Base-by-base conservation (phyloP, 1,139 yeast genomes). In the Diutina rugosa region DNA sequence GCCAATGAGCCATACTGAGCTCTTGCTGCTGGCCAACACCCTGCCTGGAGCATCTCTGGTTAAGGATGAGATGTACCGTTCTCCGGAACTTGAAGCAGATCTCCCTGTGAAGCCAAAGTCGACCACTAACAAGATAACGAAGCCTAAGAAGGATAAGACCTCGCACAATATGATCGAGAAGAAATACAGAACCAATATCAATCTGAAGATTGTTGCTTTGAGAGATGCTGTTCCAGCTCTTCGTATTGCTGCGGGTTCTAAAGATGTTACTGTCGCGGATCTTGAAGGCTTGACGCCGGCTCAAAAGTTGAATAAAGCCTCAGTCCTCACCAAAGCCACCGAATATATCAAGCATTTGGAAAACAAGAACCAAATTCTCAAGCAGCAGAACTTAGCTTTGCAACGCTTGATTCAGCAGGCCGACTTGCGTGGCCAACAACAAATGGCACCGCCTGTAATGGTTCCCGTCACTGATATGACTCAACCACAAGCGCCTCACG, bases 231-330 rank as follows among this genome's bases (percentile, higher is more conserved):
- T 87, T 30, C 95, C 95, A 1, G 73, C 85, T 2, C 72, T 81
- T 56, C 70, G 84, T 58, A 78, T 80, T 38, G 74, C 73, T 57
- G 73, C 72, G 21, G 79, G 79, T 18, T 65, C 67, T 32, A 73
- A 70, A 56, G 74, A 74, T 57, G 67, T 73, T 32, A 66, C 72
- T 14, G 61, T 74, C 48, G 73, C 76, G 9, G 86, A 85, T 60
- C 72, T 90, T 60, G 97, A 90, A 63, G 97, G 97, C 1, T 76
- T 90, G 58, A 79, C 85, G n/a, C 97, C 97, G 0, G 96, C 97
- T 3, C 74, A 82, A 56, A 90, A 89, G 66, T 76, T 90, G 62
- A 90, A 90, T 71, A 91, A 91, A 69, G 97, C 97, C 7, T 85
- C 90, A 55, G 90, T 91, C 35, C 76, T 91, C 61, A 80, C 90